Conservation (phyloP, 2,329 filamentous ascomycete genomes). For the Waltergamsia citrina region DNA sequence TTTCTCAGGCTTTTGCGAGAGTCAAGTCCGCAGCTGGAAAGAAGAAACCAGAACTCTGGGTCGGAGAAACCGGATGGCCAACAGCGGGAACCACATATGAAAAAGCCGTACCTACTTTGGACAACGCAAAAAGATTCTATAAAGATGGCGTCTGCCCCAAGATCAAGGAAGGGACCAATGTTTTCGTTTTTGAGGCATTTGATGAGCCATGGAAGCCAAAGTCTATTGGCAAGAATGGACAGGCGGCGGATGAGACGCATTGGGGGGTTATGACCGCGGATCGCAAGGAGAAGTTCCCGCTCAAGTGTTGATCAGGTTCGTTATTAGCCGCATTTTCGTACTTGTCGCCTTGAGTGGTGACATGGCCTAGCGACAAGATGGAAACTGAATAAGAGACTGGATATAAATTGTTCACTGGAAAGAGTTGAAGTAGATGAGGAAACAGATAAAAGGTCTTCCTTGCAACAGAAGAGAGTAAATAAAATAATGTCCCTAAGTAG, state of each 20-base stretch:
- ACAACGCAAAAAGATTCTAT: conserved; percentile 2
- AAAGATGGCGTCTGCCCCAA: conserved; percentile 1
- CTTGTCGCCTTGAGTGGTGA: too few species aligned
- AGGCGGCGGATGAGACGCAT: conserved; percentile 3
- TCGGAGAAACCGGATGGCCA: conserved; percentile 60
- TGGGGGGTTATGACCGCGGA: conserved; percentile 5
- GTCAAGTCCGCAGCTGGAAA: background rate
- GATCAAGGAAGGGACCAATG: background rate
- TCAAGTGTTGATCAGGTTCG: conserved; percentile 1
- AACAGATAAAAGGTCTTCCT: too few species aligned
- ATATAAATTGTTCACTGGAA: too few species aligned
- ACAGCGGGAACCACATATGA: conserved; percentile 55
- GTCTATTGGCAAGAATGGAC: conserved; percentile 1
- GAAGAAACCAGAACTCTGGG: conserved; percentile 43
- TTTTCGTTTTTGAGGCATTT: conserved; percentile 4
- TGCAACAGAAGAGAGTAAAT: too few species aligned
- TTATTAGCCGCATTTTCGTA: too few species aligned
- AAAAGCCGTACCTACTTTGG: conserved; percentile 44
- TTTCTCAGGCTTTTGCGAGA: conserved; percentile 1
- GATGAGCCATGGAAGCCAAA: conserved; percentile 5
- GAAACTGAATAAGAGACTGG: too few species aligned
- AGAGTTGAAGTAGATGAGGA: too few species aligned
- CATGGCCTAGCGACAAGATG: too few species aligned
- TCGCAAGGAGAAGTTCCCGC: conserved; percentile 1
- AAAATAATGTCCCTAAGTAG: too few species aligned